Base-by-base conservation (phyloP, 129 eudicot species). In the Sambucus nigra region DNA sequence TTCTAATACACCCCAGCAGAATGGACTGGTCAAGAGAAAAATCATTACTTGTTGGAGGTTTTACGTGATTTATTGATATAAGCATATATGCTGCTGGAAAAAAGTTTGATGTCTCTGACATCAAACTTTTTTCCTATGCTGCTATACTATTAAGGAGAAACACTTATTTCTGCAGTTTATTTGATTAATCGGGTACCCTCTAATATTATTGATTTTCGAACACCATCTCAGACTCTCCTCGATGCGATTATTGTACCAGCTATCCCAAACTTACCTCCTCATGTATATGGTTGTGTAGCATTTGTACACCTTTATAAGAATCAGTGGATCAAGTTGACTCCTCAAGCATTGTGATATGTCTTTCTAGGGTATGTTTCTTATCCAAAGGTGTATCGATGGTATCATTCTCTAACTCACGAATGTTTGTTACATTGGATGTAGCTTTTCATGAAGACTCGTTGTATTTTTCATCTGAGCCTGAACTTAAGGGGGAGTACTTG, bases 131-230 rank as follows among this genome's bases (percentile, higher is more conserved):
- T n/a, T n/a, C n/a, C n/a, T 16, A 57, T 68, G 63, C 75, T 63
- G 13, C 1, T 25, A 10, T 31, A 12, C 0, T 74, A 57, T 63
- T 68, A 55, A 64, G 80, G 71, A 12, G 68, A 68, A 15, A 60
- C 51, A 25, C 1, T 69, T 1, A 17, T 18, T 10, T 17, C 51
- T 0, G 38, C 69, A 0, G 23, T 53, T 2, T 45, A 61, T 41
- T 66, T 8, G 9, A 31, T 31, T 9, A 31, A 31, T 31, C 38
- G 38, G 38, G 38, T 31, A 9, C 38, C 38, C 38, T 52, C 63
- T 12, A 45, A 33, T 6, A 13, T 40, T 10, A 35, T 59, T 9
- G 3, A 17, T 2, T 21, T 42, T 4, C 21, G n/a, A 24, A 49
- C 54, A 21, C 54, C n/a, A 9, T 49, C 12, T 23, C 28, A 49